phyloP scores from a whole-genome alignment of 2,329 filamentous ascomycete species.

The Epichloe gansuensis region DNA sequence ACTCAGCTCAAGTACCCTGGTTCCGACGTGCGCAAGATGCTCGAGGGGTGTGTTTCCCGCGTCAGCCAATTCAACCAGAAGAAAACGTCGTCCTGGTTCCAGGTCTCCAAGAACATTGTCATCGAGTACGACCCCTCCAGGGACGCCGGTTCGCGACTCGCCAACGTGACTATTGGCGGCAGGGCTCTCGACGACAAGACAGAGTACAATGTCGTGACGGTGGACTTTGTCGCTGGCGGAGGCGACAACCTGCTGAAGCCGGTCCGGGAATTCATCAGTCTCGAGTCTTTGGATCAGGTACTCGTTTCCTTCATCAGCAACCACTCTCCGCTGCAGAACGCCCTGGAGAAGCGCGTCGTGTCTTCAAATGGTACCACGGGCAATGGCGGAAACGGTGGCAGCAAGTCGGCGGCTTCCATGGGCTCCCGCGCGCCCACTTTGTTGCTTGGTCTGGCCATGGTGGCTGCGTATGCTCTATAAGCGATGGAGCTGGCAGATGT shows the following conservation, averaged over 20 bases:
- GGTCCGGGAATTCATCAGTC: slow-evolving; percentile 25
- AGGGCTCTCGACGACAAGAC: slow-evolving; percentile 30
- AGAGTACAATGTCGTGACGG: slow-evolving; percentile 45
- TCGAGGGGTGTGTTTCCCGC: slow-evolving; percentile 45
- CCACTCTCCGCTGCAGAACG: slow-evolving; percentile 34
- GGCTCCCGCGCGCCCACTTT: neutral
- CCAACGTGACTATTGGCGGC: slow-evolving; percentile 37
- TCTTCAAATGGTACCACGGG: neutral
- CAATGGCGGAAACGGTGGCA: neutral
- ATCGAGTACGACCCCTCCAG: slow-evolving; percentile 44
- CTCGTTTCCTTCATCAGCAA: slow-evolving; percentile 36
- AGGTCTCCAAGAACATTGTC: slow-evolving; percentile 43
- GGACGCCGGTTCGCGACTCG: slow-evolving; percentile 35
- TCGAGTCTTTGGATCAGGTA: slow-evolving; percentile 42
- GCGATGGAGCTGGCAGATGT: neutral
- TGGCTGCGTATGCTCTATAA: neutral
- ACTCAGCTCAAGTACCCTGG: slow-evolving; percentile 44
- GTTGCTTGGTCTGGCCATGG: neutral
- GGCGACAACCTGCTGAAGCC: slow-evolving; percentile 48
- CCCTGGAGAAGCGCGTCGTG: slow-evolving; percentile 30
- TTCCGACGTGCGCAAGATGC: slow-evolving; percentile 38
- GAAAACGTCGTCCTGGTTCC: slow-evolving; percentile 44
- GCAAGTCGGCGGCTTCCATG: neutral
- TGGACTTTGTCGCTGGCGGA: slow-evolving; percentile 49
- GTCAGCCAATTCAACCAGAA: slow-evolving; percentile 41